Evolutionary conservation across 169 alveolate genomes (phyloP), one percentile per base, ranked within the genome.

Genomic region (Toxoplasma gondii): DNA sequence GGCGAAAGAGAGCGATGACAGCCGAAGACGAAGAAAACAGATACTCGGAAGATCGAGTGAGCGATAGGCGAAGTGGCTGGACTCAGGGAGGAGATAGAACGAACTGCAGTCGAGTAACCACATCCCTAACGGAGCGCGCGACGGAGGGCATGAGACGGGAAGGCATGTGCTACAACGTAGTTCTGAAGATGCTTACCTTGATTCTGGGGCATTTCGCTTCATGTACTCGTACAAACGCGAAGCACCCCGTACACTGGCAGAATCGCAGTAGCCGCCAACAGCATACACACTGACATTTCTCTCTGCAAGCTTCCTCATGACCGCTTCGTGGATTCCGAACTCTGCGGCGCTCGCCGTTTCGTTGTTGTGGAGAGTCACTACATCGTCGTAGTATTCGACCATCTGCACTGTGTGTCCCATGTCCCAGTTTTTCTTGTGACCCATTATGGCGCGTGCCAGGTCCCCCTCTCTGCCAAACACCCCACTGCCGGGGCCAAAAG

Each of bases 191-290:
- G 36, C 91, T 39, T 41, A 86, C 92, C 43, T 94, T 78, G 84
- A 93, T 69, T 53, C 80, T 82, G 87, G 94, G 49, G 91, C 94
- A 54, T 69, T 94, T 92, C 81, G 81, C 95, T 70, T 31, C 87
- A 90, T 67, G 88, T 90, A 90, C 19, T 78, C 49, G 81, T 92
- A 94, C 64, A 96, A 83, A 44, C 96, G 95, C 17, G 94, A 36
- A 17, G 96, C 96, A 24, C 97, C 97, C 58, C 97, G 94, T 0
- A 93, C 94, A 45, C 90, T 94, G 38, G 96, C 96, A 39, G 97
- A 94, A 87, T 96, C 97, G 92, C 96, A 96, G 88, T 84, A 96
- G 44, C 97, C 97, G 64, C 96, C 92, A 7, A 95, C 95, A 39
- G 88, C 74, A 45, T 94, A 95, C 54, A 96, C 70, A 39, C 93